Evolutionary conservation across 495 filamentous ascomycete genomes (phyloP), one percentile per base, ranked within the genome.

Genomic region (Paragyromitra xinjiangensis): DNA sequence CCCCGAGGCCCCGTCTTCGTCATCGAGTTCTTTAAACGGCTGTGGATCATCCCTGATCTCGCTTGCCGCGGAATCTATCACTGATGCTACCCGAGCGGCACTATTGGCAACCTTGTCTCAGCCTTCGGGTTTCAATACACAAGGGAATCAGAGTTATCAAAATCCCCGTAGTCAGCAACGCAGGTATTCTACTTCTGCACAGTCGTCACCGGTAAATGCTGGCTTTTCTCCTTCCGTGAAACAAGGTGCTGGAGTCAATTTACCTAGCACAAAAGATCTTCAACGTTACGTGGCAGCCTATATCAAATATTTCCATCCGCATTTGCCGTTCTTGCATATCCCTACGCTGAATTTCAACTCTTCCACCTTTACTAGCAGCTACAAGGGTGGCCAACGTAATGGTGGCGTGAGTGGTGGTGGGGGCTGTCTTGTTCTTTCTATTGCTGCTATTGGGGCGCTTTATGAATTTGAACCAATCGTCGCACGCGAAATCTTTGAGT

Each of bases 361-460:
- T 16, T 88, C 91, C 26, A 87, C 91, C 55, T 92, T 89, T 78
- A 88, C 89, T 39, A 89, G 85, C 76, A 88, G 76, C 72, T 91
- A 65, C 85, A 88, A 81, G 4, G 86, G 86, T 69, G 86, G 86
- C 40, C 86, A 90, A 71, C 79, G 89, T 78, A 90, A 90, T 69
- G 86, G 88, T 45, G 89, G 89, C 64, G 88, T 92, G 68, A 86
- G 89, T 64, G 93, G 93, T 55, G 95, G 95, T 48, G 93, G 92
- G 59, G 95, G 95, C 61, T 97, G 93, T 82, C 86, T 99, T 73
- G 91, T 98, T 68, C 87, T 99, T 19, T 95, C 94, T 7, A 99
- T 98, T 91, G 93, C 96, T 64, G 93, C 95, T 64, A 96, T 98
- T 78, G 95, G 95, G 62, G 94, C 95, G 45, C 84, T 97, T n/a